phyloP scores from a whole-genome alignment of 345 rosid species.

The Sisymbrium irio region DNA sequence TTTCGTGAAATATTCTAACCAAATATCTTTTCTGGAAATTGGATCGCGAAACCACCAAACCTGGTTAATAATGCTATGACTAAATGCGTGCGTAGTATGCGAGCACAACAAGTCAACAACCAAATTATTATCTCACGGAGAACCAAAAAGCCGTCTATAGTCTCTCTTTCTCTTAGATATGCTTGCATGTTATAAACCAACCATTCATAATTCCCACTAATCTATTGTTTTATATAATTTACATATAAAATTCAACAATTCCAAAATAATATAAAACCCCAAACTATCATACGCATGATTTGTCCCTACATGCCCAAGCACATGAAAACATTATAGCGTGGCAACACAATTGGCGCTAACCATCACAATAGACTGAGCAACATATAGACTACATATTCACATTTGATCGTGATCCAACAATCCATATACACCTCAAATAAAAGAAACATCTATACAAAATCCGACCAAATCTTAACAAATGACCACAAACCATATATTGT shows the following conservation, averaged over 20 bases:
- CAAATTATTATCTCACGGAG: not conserved
- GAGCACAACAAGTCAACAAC: not conserved
- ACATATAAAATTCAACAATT: not conserved
- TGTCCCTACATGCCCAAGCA: constrained; percentile 12
- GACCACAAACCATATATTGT: not conserved
- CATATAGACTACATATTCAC: constrained; percentile 5
- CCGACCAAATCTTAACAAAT: not conserved
- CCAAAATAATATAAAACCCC: not conserved
- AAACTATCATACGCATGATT: not conserved
- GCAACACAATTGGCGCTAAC: not conserved
- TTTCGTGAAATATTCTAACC: not conserved
- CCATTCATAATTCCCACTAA: not conserved
- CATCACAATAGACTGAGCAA: not conserved
- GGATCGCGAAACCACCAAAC: not conserved
- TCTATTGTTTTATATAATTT: not conserved
- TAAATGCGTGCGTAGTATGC: not conserved
- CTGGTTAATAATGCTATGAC: not conserved
- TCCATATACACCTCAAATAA: not conserved
- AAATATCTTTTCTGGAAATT: too few species aligned
- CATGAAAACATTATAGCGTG: not conserved
- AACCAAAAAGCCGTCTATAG: not conserved
- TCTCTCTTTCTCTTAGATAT: not conserved
- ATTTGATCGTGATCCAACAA: not conserved
- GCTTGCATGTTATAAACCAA: not conserved
- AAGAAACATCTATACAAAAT: not conserved